These are phyloP conservation scores for Trichomonas tenax DNA, from an alignment of 208 protist genomes.

Conservation along the genomic window DNA sequence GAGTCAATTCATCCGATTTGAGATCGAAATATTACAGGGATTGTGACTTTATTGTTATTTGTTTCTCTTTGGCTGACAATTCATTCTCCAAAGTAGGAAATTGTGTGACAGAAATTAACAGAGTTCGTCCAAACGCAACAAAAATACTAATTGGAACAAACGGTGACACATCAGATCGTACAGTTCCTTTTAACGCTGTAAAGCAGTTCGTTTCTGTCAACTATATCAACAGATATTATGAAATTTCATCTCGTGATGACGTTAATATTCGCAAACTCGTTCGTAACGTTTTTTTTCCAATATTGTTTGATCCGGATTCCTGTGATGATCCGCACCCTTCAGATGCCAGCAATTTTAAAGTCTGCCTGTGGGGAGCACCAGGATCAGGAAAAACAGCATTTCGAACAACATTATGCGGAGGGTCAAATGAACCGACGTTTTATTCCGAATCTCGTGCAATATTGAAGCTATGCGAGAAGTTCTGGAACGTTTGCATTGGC, in stretches of 20 bases:
- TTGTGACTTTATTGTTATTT: neutral
- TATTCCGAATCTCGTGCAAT: neutral
- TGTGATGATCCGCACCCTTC: neutral
- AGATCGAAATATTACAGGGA: neutral
- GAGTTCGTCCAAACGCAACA: neutral
- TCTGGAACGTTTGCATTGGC: neutral
- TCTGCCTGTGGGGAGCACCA: neutral
- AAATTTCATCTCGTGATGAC: neutral
- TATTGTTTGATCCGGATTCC: neutral
- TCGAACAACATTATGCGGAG: neutral
- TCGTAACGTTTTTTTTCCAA: neutral
- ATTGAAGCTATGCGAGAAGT: neutral
- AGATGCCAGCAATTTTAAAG: neutral
- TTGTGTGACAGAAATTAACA: neutral
- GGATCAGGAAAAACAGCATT: neutral
- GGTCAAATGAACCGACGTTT: neutral
- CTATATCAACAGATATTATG: neutral
- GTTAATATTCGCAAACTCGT: neutral
- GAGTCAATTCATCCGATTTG: neutral
- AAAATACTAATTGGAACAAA: neutral
- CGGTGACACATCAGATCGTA: neutral
- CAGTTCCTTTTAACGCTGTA: neutral
- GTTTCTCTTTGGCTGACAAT: neutral
- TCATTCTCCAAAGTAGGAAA: neutral
- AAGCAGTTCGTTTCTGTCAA: neutral